Evolutionary conservation across 345 rosid species (phyloP).

Genomic region (Eucalyptus coolabah): DNA sequence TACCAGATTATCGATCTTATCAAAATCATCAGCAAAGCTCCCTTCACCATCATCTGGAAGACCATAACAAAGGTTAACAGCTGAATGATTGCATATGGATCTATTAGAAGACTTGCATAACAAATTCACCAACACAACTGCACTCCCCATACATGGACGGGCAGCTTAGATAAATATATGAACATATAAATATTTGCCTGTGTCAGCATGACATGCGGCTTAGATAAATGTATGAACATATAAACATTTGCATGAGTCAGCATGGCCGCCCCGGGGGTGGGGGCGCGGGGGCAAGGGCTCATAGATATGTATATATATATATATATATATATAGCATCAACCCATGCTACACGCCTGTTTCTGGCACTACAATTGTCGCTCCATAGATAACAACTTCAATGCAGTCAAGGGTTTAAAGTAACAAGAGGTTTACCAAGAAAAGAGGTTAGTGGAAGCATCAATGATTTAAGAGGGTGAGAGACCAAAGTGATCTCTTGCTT

Average conservation of each 20-base stretch:
- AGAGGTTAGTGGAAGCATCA: neutral
- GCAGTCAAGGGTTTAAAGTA: neutral
- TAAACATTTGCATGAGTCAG: neutral
- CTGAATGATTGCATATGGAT: neutral
- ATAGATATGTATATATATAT: too few relatives aligned
- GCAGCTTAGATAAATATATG: neutral
- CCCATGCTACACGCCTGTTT: neutral
- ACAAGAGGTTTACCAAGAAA: neutral
- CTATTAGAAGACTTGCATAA: neutral
- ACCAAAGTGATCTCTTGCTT: neutral
- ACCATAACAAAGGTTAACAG: neutral
- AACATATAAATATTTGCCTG: too few relatives aligned
- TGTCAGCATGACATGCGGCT: too few relatives aligned
- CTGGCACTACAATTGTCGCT: neutral
- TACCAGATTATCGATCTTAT: constrained; percentile 78
- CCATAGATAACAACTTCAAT: neutral
- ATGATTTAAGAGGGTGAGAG: neutral
- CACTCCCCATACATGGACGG: neutral
- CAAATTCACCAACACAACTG: neutral
- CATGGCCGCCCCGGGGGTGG: too few relatives aligned
- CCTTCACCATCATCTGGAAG: constrained; percentile 55
- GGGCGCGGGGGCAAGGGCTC: too few relatives aligned
- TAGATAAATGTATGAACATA: too few relatives aligned
- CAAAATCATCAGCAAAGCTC: constrained; percentile 77
- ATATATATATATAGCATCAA: neutral